These are phyloP conservation scores for Penicillium carneum DNA, from an alignment of 2,329 filamentous ascomycete genomes.

Conservation along the genomic window DNA sequence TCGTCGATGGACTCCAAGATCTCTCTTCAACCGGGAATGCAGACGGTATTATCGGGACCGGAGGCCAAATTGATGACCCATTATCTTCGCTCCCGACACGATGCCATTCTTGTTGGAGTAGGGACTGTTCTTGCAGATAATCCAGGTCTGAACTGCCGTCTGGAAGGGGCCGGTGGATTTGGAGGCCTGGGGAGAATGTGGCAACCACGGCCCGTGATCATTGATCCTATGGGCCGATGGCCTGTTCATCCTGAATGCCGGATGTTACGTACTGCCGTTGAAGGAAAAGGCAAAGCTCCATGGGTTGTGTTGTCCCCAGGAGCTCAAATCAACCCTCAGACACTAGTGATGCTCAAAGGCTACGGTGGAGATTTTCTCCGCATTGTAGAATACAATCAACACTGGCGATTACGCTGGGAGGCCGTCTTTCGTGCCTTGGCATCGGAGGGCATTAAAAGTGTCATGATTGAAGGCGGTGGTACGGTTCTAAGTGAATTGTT, in stretches of 20 bases:
- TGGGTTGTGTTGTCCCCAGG: constrained; percentile 69
- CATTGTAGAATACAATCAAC: constrained; percentile 48
- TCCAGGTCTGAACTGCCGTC: constrained; percentile 82
- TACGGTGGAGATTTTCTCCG: constrained; percentile 57
- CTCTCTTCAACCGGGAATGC: constrained; percentile 77
- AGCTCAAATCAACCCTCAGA: constrained; percentile 56
- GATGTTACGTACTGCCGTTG: constrained; percentile 69
- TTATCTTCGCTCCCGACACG: constrained; percentile 80
- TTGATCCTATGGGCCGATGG: constrained; percentile 84
- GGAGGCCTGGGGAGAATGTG: constrained; percentile 59
- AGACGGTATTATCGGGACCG: constrained; percentile 81
- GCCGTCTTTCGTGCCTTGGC: constrained; percentile 67
- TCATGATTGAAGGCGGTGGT: constrained; percentile 93
- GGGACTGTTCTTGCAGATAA: constrained; percentile 85
- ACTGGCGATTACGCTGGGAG: constrained; percentile 67
- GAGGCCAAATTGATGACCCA: constrained; percentile 92
- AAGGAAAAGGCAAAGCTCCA: constrained; percentile 73
- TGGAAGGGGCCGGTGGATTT: constrained; percentile 66
- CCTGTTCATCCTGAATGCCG: constrained; percentile 65
- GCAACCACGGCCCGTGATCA: constrained; percentile 81
- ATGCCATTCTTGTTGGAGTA: constrained; percentile 83
- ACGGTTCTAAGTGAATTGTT: constrained; percentile 82
- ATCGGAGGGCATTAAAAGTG: constrained; percentile 69
- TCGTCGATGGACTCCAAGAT: constrained; percentile 85
- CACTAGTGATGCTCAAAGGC: constrained; percentile 54